Percentiles rank a stretch among this genome's conserved stretches.
phyloP scores from a whole-genome alignment of 2,329 filamentous ascomycete genomes.

The Exophiala phaeomuriformis region DNA sequence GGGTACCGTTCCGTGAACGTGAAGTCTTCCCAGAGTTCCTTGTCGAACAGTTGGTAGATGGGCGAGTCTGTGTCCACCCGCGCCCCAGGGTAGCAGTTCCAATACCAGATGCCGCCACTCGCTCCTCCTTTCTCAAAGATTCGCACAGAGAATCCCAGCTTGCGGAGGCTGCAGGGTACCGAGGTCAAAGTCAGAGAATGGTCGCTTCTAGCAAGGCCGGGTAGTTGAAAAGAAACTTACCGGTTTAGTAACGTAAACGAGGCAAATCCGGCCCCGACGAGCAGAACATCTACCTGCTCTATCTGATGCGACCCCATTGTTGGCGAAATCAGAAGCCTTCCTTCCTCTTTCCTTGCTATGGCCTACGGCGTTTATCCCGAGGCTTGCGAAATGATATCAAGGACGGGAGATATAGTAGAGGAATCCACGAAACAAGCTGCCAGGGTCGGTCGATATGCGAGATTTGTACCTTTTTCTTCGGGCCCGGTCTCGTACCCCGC shows the following conservation, averaged over 20 bases:
- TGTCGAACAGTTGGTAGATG: conserved; percentile 23
- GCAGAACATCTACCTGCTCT: conserved; percentile 21
- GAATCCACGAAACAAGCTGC: background rate
- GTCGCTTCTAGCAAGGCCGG: background rate
- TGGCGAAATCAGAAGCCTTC: background rate
- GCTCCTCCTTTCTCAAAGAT: conserved; percentile 49
- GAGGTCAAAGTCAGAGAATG: background rate
- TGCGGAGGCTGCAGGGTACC: conserved; percentile 35
- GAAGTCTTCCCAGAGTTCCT: conserved; percentile 41
- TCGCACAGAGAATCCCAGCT: conserved; percentile 42
- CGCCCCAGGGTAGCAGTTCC: conserved; percentile 38
- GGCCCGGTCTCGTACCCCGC: conserved; percentile 14
- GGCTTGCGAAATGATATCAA: background rate
- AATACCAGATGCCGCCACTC: conserved; percentile 35
- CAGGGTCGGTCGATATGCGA: background rate
- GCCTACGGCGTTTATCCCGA: background rate
- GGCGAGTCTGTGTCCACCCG: conserved; percentile 21
- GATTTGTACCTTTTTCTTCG: background rate
- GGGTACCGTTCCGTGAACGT: conserved; percentile 38
- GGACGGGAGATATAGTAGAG: background rate
- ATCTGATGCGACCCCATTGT: conserved; percentile 18
- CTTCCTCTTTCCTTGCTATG: background rate
- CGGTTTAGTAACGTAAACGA: conserved; percentile 46
- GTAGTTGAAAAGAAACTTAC: background rate
- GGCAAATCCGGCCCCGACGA: conserved; percentile 32